Conservation (phyloP, 371 early-diverging fungal genomes). For the Mucor piriformis region DNA sequence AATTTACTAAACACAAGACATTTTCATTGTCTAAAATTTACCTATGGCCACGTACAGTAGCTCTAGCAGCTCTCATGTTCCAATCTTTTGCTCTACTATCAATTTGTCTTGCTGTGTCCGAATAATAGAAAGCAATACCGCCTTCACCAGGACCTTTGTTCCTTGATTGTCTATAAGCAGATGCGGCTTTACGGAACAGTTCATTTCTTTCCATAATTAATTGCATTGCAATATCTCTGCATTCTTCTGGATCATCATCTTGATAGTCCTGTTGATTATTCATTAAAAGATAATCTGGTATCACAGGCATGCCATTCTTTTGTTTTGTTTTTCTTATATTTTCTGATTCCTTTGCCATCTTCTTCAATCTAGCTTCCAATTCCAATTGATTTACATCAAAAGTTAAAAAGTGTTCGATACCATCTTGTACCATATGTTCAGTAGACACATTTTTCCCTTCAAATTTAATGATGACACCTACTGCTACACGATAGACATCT, state of each 20-base stretch:
- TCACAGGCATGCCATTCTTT: constrained; percentile 32
- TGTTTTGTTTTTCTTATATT: constrained; percentile 15
- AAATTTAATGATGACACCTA: constrained; percentile 41
- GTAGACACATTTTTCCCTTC: constrained; percentile 13
- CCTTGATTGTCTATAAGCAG: constrained; percentile 54
- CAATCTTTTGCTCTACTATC: constrained; percentile 65
- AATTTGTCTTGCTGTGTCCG: constrained; percentile 64
- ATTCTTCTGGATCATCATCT: constrained; percentile 65
- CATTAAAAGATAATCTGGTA: constrained; percentile 46
- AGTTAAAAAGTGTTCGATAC: constrained; percentile 49
- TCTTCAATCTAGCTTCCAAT: constrained; percentile 35
- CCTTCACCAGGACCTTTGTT: constrained; percentile 59
- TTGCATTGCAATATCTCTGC: constrained; percentile 60
- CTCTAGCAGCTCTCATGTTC: constrained; percentile 77
- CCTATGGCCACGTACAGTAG: constrained; percentile 59
- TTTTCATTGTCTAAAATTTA: constrained; percentile 22
- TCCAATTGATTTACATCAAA: constrained; percentile 38
- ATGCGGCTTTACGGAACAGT: constrained; percentile 64
- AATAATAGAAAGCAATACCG: constrained; percentile 72
- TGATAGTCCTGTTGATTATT: constrained; percentile 49
- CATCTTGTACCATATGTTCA: constrained; percentile 39
- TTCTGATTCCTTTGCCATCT: constrained; percentile 30
- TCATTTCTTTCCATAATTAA: constrained; percentile 61
- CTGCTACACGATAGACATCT: constrained; percentile 44
- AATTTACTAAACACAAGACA: not conserved